These are phyloP conservation scores for Pythium coloratum DNA, from an alignment of 352 stramenopile species.

Conservation along the genomic window DNA sequence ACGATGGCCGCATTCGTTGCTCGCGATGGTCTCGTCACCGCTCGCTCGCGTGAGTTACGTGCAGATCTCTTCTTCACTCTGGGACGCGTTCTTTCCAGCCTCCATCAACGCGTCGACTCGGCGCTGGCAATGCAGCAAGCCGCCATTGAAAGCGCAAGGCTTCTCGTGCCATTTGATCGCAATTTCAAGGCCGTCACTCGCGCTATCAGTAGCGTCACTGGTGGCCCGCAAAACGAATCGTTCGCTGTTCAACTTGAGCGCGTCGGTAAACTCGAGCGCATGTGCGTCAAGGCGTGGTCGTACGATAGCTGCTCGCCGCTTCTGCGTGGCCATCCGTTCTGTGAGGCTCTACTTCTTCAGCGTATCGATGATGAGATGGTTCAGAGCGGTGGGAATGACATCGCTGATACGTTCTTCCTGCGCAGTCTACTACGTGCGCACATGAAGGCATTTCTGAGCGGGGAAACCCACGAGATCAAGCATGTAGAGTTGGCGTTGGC, in stretches of 20 bases:
- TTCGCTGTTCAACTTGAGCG: conserved; percentile 46
- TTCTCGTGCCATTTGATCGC: conserved; percentile 1
- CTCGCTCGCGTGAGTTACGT: conserved; percentile 11
- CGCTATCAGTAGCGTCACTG: conserved; percentile 34
- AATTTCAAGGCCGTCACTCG: conserved; percentile 42
- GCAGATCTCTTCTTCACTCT: conserved; percentile 20
- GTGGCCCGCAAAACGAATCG: conserved; percentile 35
- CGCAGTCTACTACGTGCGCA: conserved; percentile 51
- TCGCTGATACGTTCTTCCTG: conserved; percentile 56
- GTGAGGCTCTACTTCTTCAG: conserved; percentile 59
- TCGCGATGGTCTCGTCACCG: conserved; percentile 9
- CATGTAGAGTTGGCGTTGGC: conserved; percentile 40
- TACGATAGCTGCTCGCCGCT: conserved; percentile 43
- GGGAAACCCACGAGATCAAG: conserved; percentile 29
- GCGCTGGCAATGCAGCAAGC: conserved; percentile 22
- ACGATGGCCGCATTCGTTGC: conserved; percentile 19
- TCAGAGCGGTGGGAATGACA: conserved; percentile 14
- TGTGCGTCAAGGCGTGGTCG: conserved; percentile 59
- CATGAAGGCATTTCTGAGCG: conserved; percentile 41
- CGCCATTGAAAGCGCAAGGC: conserved; percentile 14
- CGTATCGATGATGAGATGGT: conserved; percentile 49
- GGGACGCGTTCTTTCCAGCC: background rate
- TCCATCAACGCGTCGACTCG: background rate
- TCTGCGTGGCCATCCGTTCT: conserved; percentile 44
- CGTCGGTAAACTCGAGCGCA: conserved; percentile 58